phyloP scores from a whole-genome alignment of 2,329 filamentous ascomycete genomes.

The Microthyrium microscopicum region DNA sequence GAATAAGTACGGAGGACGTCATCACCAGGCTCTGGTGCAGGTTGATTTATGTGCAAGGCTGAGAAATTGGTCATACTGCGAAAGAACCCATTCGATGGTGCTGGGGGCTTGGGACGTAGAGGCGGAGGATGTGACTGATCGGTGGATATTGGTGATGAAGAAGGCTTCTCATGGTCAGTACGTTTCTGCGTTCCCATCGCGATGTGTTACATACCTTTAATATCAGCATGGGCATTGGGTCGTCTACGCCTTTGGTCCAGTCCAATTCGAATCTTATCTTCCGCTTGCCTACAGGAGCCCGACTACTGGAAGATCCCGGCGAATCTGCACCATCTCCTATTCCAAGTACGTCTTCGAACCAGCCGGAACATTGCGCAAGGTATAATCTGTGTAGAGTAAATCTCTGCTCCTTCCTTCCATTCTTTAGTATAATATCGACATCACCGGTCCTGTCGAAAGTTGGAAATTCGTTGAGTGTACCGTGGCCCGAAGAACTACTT shows the following conservation, averaged over 20 bases:
- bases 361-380: constrained; percentile 76
- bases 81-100: constrained; percentile 51
- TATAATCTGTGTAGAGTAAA: constrained; percentile 83
- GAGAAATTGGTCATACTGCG: constrained; percentile 73
- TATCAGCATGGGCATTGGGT: constrained; percentile 75
- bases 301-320: constrained; percentile 18
- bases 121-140: constrained; percentile 29
- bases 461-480: constrained; percentile 95
- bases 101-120: constrained; percentile 44
- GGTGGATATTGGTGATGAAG: constrained; percentile 11
- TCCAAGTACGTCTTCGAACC: constrained; percentile 84
- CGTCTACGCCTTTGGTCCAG: constrained; percentile 46
- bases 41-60: constrained; percentile 34
- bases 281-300: constrained; percentile 15
- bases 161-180: background rate
- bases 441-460: constrained; percentile 81
- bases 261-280: constrained; percentile 66
- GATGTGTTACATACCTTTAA: constrained; percentile 44
- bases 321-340: too few relatives aligned
- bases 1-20: constrained; percentile 84
- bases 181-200: background rate
- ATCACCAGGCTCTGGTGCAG: constrained; percentile 20
- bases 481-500: too few relatives aligned
- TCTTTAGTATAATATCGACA: constrained; percentile 67
- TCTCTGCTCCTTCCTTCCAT: constrained; percentile 56